Conservation (phyloP, 305 asterid genomes). For the Striga hermonthica region DNA sequence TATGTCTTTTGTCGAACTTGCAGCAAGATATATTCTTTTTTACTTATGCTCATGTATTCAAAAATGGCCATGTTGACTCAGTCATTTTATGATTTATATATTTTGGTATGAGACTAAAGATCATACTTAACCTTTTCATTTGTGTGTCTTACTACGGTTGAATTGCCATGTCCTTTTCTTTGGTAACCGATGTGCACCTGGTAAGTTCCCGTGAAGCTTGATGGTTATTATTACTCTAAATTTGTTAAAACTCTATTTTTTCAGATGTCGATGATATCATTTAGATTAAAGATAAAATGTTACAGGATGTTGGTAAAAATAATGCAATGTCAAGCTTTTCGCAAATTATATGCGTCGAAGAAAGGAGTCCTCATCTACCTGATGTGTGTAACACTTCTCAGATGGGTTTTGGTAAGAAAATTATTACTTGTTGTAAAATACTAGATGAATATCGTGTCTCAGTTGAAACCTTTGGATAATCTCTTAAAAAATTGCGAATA, state of each 20-base stretch:
- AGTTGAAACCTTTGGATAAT: neutral
- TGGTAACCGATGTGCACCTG: constrained; percentile 62
- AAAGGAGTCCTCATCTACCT: constrained; percentile 94
- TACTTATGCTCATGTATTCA: no score
- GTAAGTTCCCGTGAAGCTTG: constrained; percentile 53
- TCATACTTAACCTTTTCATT: constrained; percentile 26
- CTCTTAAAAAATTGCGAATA: neutral
- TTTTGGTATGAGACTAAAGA: no score
- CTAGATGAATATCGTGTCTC: neutral
- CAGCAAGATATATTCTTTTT: no score
- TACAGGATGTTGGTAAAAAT: constrained; percentile 53
- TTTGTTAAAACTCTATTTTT: no score
- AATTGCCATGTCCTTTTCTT: constrained; percentile 69
- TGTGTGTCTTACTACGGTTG: constrained; percentile 57
- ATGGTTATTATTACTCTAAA: constrained; percentile 15
- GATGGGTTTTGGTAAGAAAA: no score
- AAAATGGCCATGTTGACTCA: no score
- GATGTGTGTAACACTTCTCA: no score
- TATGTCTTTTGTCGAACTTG: no score
- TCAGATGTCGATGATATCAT: constrained; percentile 3
- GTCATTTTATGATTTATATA: no score
- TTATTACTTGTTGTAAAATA: neutral
- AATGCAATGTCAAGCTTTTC: constrained; percentile 46
- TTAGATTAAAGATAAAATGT: constrained; percentile 26
- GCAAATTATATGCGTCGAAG: constrained; percentile 81